Evolutionary conservation across 1,284 basidiomycete species (phyloP), one percentile per base, ranked within the genome.

Genomic region (Dichomitus squalens): DNA sequence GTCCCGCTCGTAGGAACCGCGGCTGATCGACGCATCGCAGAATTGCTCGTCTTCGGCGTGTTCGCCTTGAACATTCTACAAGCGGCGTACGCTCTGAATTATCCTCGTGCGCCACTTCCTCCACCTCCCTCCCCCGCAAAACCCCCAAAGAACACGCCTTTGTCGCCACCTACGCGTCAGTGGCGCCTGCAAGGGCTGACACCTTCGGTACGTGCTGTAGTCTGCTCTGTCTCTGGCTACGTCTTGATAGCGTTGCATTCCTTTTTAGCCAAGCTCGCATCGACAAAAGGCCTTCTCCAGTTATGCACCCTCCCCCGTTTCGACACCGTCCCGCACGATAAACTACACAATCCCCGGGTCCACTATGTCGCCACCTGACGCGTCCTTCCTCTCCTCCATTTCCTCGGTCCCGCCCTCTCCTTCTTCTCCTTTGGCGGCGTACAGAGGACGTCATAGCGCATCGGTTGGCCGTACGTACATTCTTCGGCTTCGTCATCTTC

Each of bases 1-100:
- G 16, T 20, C 21, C 21, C 12, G 16, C 12, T 8, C 20, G 20
- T 27, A 6, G 7, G 18, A 49, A 18, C n/a, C n/a, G 27, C 36
- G 18, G 20, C 29, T 38, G 34, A 52, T 3, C 2, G 9, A 7
- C 6, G 18, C 51, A 12, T 21, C 20, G 7, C 60, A 86, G 85
- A 86, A 67, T 66, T 80, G 7, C 66, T 70, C 1, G 49, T 78
- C 4, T 69, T 79, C 8, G 66, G 70, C 0, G 63, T 85, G 23
- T 72, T 84, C 31, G 64, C 64, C 2, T 73, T 83, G 52, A 87
- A 86, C 60, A 68, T 84, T 35, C 38, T 82, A 31, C 81, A 87
- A 65, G 76, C 78, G 2, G 64, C 73, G 2, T 76, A 81, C 59
- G 83, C 85, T 0, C 68, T 86, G 27, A 79, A 75, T 51, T 86